Base-by-base conservation (phyloP, 2,329 filamentous ascomycete genomes). In the Trichoderma asperellum region DNA sequence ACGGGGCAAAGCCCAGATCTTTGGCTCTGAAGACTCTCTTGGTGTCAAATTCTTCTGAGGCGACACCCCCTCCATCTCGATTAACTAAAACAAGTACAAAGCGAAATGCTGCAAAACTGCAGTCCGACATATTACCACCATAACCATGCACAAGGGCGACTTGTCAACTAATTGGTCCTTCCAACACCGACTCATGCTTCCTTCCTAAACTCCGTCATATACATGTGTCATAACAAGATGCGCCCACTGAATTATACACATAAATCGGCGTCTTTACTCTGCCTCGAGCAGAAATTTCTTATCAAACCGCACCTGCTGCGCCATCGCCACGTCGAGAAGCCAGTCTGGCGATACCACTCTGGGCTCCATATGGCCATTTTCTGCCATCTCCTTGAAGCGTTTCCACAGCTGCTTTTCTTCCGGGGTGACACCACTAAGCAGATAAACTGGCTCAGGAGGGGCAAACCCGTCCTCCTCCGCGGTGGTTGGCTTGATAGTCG, bases 11-110 rank as follows among this genome's bases (percentile, higher is more conserved):
- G 95, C 94, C 16, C 95, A 98, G 80, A 89, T 98, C 32, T 98
- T 99, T 82, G 95, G 95, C 40, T 88, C 89, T 66, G 94, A 95
- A 75, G 93, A 95, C 77, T 92, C 92, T 71, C 89, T 92, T 76
- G 96, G 96, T 75, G 93, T 98, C 73, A 99, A 99, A 83, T 98
- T 99, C 83, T 98, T 98, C 78, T 97, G 83, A 90, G 58, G 3
- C 27, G 47, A 21, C 21, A 18, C 21, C 29, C 35, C 35, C 35
- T 59, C 10, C 21, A 37, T 43, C 18, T 49, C 4, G 27, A 14
- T 18, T 4, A 37, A 37, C 40, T 52, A 24, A 43, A 66, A 58
- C 14, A 55, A 37, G n/a, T 18, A 18, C 24, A 32, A 14, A 21
- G 29, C 29, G 27, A 58, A 32, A 59, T 27, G 40, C 37, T 37